phyloP scores from a whole-genome alignment of 225 moss, liverwort and hornwort genomes.

The Takakia lepidozioides region DNA sequence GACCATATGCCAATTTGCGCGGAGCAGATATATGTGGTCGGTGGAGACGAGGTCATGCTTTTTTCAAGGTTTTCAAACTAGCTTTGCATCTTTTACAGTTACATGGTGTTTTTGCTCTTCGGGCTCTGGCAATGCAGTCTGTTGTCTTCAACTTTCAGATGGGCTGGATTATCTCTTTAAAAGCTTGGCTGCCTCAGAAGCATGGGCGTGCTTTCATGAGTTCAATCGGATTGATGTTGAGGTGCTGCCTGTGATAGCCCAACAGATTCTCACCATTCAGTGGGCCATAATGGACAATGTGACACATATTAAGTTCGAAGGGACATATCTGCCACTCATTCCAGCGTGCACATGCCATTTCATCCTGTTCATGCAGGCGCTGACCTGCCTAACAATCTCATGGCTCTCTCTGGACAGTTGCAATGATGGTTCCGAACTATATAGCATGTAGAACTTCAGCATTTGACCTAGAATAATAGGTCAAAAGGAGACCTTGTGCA shows the following conservation, averaged over 20 bases:
- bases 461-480: too few species aligned
- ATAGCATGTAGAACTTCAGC: too few species aligned
- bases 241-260: constrained; percentile 49
- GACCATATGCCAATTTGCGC: too few species aligned
- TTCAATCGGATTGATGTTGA: constrained; percentile 80
- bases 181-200: constrained; percentile 66
- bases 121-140: constrained; percentile 89
- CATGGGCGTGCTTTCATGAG: constrained; percentile 79
- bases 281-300: constrained; percentile 61
- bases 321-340: constrained; percentile 55
- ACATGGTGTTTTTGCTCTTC: constrained; percentile 1
- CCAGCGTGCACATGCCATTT: constrained; percentile 61
- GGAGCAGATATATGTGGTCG: too few species aligned
- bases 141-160: constrained; percentile 79
- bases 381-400: constrained; percentile 71
- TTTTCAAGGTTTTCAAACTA: too few species aligned
- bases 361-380: constrained; percentile 77
- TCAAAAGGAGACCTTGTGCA: too few species aligned
- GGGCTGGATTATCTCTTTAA: constrained; percentile 81
- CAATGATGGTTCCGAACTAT: constrained; percentile 92
- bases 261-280: constrained; percentile 76
- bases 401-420: constrained; percentile 73
- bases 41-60: too few species aligned
- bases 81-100: too few species aligned
- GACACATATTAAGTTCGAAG: constrained; percentile 64